Conservation (phyloP, 1,284 basidiomycete species). For the Irpex sp. region DNA sequence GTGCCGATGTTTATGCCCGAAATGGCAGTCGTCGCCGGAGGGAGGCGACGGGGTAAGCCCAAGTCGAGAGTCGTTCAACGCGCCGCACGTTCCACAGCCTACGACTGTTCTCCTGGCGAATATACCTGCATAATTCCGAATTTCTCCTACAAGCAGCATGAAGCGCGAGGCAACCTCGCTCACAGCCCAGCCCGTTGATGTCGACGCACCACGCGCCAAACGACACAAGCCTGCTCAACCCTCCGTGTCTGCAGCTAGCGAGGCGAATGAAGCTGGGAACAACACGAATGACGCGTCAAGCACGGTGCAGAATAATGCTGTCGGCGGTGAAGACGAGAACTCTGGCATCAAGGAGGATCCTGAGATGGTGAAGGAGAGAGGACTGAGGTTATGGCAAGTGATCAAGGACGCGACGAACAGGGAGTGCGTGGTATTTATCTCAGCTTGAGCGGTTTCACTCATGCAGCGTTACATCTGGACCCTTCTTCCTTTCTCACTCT, state of each 20-base stretch:
- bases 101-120: not conserved
- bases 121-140: not conserved
- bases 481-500: conserved; percentile 24
- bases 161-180: conserved; percentile 57
- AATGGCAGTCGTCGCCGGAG: no score
- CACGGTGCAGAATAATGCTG: conserved; percentile 11
- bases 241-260: conserved; percentile 18
- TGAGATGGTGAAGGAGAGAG: conserved; percentile 50
- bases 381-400: conserved; percentile 62
- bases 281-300: conserved; percentile 16
- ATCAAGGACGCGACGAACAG: conserved; percentile 76
- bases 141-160: not conserved
- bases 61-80: no score
- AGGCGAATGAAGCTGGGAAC: conserved; percentile 14
- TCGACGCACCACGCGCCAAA: conserved; percentile 61
- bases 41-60: no score
- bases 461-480: conserved; percentile 19
- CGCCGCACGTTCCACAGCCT: no score
- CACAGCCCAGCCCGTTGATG: conserved; percentile 43
- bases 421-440: conserved; percentile 57
- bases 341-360: conserved; percentile 24
- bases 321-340: conserved; percentile 17
- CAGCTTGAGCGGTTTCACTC: conserved; percentile 22
- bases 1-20: no score
- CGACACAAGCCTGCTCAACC: conserved; percentile 50